Conservation (phyloP, 139 green algal genomes). For the Chlamydomonas incerta region DNA sequence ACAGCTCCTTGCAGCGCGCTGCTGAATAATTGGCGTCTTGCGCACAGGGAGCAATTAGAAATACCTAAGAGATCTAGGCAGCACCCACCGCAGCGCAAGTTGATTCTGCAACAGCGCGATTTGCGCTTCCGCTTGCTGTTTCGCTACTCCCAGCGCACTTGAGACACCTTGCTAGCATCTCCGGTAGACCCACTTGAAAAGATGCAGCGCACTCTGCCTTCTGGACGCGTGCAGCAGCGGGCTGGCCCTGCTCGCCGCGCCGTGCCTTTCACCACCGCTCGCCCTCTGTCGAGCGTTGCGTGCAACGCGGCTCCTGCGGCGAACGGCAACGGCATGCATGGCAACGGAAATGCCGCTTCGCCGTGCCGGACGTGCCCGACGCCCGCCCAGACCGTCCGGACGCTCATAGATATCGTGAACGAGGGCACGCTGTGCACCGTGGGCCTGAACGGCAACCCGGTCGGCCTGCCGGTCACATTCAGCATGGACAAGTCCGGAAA, state of each 20-base stretch:
- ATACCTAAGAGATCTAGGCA: too few relatives aligned
- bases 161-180: too few relatives aligned
- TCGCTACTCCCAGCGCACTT: too few relatives aligned
- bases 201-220: constrained; percentile 21
- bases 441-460: constrained; percentile 64
- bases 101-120: too few relatives aligned
- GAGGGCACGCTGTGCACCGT: constrained; percentile 85
- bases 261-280: constrained; percentile 8
- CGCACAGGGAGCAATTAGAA: too few relatives aligned
- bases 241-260: not conserved
- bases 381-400: constrained; percentile 80
- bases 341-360: not conserved
- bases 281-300: not conserved
- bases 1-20: too few relatives aligned
- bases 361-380: constrained; percentile 8
- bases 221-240: too few relatives aligned
- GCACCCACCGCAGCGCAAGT: too few relatives aligned
- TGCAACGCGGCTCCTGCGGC: constrained; percentile 10
- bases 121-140: too few relatives aligned
- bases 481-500: constrained; percentile 79
- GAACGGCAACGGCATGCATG: constrained; percentile 20
- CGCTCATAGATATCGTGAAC: constrained; percentile 75
- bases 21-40: too few relatives aligned
- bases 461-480: constrained; percentile 87
- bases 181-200: not conserved